phyloP scores from a whole-genome alignment of 1,284 basidiomycete genomes.

The Trichosporon ovoides region DNA sequence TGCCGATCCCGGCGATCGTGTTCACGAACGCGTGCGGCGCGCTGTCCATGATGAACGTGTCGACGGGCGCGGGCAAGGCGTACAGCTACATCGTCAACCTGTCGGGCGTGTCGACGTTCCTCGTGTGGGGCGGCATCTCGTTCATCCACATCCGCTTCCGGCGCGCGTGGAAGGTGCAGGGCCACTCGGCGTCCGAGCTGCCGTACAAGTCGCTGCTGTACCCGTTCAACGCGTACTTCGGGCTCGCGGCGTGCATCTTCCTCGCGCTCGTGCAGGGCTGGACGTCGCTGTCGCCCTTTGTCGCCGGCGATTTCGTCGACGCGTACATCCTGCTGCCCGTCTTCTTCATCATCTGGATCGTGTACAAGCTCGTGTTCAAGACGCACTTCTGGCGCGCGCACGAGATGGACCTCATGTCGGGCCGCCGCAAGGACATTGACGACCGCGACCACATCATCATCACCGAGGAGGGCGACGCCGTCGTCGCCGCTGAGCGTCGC shows the following conservation, averaged over 20 bases:
- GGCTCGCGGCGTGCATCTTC: conserved; percentile 23
- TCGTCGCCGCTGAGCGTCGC: no score
- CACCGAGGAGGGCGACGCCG: no score
- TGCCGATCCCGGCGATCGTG: conserved; percentile 45
- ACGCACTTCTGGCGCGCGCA: conserved; percentile 15
- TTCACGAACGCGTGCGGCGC: conserved; percentile 43
- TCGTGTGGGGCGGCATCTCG: conserved; percentile 29
- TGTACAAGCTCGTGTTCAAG: conserved; percentile 22
- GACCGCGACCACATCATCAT: not conserved
- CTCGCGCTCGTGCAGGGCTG: conserved; percentile 22
- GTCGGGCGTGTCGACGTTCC: conserved; percentile 27
- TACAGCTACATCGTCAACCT: conserved; percentile 31
- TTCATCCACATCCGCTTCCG: conserved; percentile 49
- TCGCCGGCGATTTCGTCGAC: conserved; percentile 24
- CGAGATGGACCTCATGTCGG: conserved; percentile 23
- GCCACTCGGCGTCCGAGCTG: conserved; percentile 48
- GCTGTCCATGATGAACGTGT: conserved; percentile 44
- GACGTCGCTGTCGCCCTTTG: conserved; percentile 15
- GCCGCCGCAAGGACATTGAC: conserved; percentile 19
- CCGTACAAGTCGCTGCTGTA: conserved; percentile 41
- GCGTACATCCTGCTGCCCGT: conserved; percentile 26
- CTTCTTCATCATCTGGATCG: conserved; percentile 22
- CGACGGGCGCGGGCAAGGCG: conserved; percentile 32
- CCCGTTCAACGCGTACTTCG: conserved; percentile 25
- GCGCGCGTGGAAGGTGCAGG: conserved; percentile 46